These are phyloP conservation scores for Gynostemma pentaphyllum DNA, from an alignment of 306 rosid species.

Conservation along the genomic window DNA sequence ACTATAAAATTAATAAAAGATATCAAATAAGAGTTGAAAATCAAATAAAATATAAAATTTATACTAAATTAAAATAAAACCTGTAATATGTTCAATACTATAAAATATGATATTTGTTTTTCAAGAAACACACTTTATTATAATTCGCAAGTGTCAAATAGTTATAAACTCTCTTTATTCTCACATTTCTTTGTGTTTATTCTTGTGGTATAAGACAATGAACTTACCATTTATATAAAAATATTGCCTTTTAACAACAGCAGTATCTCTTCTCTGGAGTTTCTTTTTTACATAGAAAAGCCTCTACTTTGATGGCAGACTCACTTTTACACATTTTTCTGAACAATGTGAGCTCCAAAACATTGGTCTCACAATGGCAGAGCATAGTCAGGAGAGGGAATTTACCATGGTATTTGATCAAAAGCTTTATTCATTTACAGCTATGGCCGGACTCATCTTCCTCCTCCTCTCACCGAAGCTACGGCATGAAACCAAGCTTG, in stretches of 20 bases:
- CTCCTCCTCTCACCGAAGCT: conserved; percentile 66
- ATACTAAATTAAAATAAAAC: too few relatives aligned
- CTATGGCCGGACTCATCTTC: conserved; percentile 48
- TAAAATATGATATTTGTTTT: too few relatives aligned
- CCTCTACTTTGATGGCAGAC: too few relatives aligned
- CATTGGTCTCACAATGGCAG: neutral
- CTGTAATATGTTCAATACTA: too few relatives aligned
- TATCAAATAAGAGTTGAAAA: too few relatives aligned
- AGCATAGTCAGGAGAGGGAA: neutral
- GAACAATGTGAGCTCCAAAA: conserved; percentile 1
- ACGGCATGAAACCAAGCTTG: conserved; percentile 58
- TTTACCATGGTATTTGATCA: conserved; percentile 1
- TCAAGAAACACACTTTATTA: too few relatives aligned
- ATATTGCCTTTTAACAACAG: neutral
- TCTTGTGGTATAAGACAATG: neutral
- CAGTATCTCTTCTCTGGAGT: neutral
- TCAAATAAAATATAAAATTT: too few relatives aligned
- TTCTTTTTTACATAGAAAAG: neutral
- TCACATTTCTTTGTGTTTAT: neutral
- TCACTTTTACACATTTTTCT: neutral
- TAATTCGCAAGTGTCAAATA: too few relatives aligned
- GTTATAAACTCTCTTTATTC: neutral
- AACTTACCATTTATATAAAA: neutral
- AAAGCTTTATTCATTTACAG: conserved; percentile 35
- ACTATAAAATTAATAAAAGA: too few relatives aligned